Base-by-base conservation (phyloP, 768 basidiomycete species). In the Kwoniella pini region DNA sequence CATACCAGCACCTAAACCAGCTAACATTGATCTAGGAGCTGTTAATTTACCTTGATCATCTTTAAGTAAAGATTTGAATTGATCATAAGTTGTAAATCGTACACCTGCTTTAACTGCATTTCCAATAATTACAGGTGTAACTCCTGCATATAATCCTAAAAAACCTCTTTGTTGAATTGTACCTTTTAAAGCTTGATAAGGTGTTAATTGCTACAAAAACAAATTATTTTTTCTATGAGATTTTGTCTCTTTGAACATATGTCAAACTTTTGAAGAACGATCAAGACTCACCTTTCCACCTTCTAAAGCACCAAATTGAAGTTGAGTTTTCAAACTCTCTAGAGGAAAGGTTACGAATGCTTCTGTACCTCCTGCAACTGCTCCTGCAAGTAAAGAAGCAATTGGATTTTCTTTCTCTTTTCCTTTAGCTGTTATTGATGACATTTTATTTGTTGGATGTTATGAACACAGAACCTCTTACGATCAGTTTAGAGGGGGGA, bases 21-120 rank as follows among this genome's bases (percentile, higher is more conserved):
- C 91, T 45, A 91, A 71, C 30, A 98, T 82, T 80, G 91, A 93
- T 33, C 87, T 81, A 4, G 91, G 87, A 0, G 94, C 86, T 60
- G 85, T 88, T 40, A 97, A 86, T 83, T 94, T 94, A 13, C 95
- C 94, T 91, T 97, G 83, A 5, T 85, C 71, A 77, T 98, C 92
- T 43, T 88, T 89, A 44, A 99, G 77, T 70, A 86, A 78, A 27
- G 82, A 80, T 80, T 98, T 98, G 81, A 93, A 94, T 74, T 88
- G 83, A 75, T 97, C 94, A 79, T 99, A 99, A 67, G 87, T 88
- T 57, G 96, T 84, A 78, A 99, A 99, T 42, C 96, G 84, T 36
- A 99, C 94, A 3, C 94, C 96, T 1, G 96, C 96, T 81, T 99
- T 99, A 67, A 85, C 75, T 0, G 94, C 84, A 77, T 98, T 98